Evolutionary conservation across 2,329 filamentous ascomycete genomes (phyloP).

Genomic region (Verticillium albo-atrum): DNA sequence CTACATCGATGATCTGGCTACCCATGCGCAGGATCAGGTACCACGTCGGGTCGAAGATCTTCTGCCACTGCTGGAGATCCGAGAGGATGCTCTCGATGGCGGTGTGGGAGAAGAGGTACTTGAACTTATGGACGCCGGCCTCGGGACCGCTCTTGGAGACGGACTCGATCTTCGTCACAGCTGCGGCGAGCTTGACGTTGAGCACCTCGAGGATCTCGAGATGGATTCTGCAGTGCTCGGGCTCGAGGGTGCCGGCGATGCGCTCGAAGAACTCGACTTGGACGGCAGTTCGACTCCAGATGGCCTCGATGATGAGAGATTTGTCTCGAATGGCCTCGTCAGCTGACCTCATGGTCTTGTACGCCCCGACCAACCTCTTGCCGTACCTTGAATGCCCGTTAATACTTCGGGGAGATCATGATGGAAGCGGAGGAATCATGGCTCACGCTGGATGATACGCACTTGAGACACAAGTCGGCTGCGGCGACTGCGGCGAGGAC

Average conservation of each 20-base stretch:
- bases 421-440: too few species aligned
- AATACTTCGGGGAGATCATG: too few species aligned
- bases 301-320: not conserved
- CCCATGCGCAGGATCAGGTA: conserved; percentile 8
- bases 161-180: too few species aligned
- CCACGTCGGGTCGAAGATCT: conserved; percentile 8
- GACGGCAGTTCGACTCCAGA: not conserved
- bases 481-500: too few species aligned
- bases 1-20: conserved; percentile 2
- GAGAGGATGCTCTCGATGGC: conserved; percentile 3
- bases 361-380: too few species aligned
- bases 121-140: not conserved
- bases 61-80: conserved; percentile 10
- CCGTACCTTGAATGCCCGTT: too few species aligned
- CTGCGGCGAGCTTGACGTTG: too few species aligned
- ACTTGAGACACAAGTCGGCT: too few species aligned
- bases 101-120: conserved; percentile 1
- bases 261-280: not conserved
- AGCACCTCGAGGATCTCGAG: conserved; percentile 6
- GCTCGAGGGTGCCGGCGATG: not conserved
- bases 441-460: too few species aligned
- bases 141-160: too few species aligned
- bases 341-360: too few species aligned
- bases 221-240: conserved; percentile 13
- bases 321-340: too few species aligned